phyloP scores from a whole-genome alignment of 441 rosid genomes.

The Erysimum cheiri region DNA sequence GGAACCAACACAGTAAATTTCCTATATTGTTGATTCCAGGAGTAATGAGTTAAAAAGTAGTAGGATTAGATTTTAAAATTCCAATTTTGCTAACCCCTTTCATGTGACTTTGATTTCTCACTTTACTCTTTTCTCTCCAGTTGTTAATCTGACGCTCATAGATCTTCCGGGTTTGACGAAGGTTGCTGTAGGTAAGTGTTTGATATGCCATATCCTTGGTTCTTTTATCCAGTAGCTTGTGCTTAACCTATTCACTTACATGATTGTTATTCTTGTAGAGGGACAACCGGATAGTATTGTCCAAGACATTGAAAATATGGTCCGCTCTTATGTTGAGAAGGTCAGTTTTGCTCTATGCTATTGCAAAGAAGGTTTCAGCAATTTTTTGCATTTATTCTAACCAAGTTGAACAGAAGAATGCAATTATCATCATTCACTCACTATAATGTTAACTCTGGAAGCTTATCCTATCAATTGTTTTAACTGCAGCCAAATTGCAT shows the following conservation, averaged over 20 bases:
- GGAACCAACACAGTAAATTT: background rate
- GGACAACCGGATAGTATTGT: conserved; percentile 93
- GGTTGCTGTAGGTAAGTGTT: conserved; percentile 93
- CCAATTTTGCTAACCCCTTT: background rate
- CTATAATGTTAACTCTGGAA: conserved; percentile 21
- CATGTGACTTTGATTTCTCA: conserved; percentile 28
- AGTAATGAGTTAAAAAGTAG: background rate
- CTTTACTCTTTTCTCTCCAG: conserved; percentile 54
- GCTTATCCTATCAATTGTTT: conserved; percentile 33
- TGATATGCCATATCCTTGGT: conserved; percentile 14
- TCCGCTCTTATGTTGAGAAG: conserved; percentile 97
- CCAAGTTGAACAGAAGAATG: conserved; percentile 26
- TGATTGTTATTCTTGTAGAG: conserved; percentile 62
- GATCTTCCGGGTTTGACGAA: conserved; percentile 99
- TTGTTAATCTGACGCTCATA: conserved; percentile 95
- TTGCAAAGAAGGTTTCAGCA: conserved; percentile 13
- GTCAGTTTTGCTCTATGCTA: conserved; percentile 52
- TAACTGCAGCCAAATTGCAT: conserved; percentile 83
- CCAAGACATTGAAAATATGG: conserved; percentile 96
- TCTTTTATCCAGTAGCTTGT: background rate
- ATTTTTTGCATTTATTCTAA: background rate
- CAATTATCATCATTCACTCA: conserved; percentile 19
- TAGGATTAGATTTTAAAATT: conserved; percentile 9
- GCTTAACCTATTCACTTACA: conserved; percentile 34
- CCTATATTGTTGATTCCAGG: background rate